Conservation (phyloP, 2,329 filamentous ascomycete genomes). For the Verticillium tricorpus region DNA sequence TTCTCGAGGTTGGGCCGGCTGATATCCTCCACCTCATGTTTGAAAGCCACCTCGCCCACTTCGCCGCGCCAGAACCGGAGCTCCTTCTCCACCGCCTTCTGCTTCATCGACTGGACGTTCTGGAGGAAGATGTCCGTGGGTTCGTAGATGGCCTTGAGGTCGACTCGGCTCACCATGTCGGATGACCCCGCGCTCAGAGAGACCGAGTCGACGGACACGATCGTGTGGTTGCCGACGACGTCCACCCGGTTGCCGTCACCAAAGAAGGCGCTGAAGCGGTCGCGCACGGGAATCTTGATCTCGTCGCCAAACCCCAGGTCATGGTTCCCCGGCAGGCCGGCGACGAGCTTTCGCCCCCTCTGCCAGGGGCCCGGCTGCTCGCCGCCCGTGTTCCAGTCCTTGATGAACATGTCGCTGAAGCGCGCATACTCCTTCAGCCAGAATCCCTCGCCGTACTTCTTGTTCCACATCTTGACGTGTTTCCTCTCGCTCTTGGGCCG, state of each 20-base stretch:
- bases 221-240: constrained; percentile 89
- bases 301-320: constrained; percentile 87
- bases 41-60: constrained; percentile 48
- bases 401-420: constrained; percentile 81
- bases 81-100: constrained; percentile 64
- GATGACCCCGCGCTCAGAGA: constrained; percentile 72
- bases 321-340: constrained; percentile 89
- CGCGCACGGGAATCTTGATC: constrained; percentile 73
- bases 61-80: constrained; percentile 60
- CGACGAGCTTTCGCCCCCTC: constrained; percentile 71
- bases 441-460: constrained; percentile 72
- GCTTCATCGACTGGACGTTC: constrained; percentile 58
- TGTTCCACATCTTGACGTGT: constrained; percentile 62
- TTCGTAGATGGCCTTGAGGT: constrained; percentile 62
- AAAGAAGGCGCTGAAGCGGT: constrained; percentile 84
- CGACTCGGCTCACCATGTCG: constrained; percentile 43
- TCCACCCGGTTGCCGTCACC: constrained; percentile 89
- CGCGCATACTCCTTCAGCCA: constrained; percentile 85
- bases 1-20: constrained; percentile 34
- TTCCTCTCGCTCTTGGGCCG: constrained; percentile 48
- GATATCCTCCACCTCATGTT: constrained; percentile 56
- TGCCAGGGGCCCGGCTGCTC: constrained; percentile 51
- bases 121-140: constrained; percentile 75
- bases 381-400: constrained; percentile 59
- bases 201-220: constrained; percentile 86